phyloP scores from a whole-genome alignment of 2,329 filamentous ascomycete species.

The Epichloe gansuensis region DNA sequence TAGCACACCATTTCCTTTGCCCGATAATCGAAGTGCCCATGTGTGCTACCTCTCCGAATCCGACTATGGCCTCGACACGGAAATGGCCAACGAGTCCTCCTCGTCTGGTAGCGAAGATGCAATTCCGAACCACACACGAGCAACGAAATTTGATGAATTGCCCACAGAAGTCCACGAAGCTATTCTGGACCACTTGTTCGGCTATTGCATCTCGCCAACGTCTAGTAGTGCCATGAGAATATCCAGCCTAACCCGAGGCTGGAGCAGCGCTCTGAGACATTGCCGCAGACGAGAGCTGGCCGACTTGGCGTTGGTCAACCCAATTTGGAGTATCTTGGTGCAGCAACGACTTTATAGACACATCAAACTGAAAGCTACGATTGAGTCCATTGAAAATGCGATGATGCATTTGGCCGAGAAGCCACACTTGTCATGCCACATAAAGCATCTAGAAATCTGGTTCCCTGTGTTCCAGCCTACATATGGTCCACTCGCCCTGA shows the following conservation, averaged over 20 bases:
- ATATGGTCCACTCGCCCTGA: conserved; percentile 29
- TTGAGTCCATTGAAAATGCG: conserved; percentile 47
- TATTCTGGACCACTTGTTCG: conserved; percentile 60
- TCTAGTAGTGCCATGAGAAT: conserved; percentile 43
- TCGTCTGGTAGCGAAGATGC: conserved; percentile 11
- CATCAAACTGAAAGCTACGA: conserved; percentile 62
- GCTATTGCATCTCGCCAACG: conserved; percentile 50
- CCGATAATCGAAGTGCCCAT: conserved; percentile 30
- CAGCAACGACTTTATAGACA: conserved; percentile 64
- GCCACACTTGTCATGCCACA: conserved; percentile 47
- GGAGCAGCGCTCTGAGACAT: conserved; percentile 54
- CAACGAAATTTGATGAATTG: conserved; percentile 35
- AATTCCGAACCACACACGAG: conserved; percentile 9
- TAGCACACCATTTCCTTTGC: conserved; percentile 47
- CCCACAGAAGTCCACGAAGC: conserved; percentile 62
- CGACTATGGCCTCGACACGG: conserved; percentile 10
- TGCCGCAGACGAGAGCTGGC: conserved; percentile 56
- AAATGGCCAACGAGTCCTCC: conserved; percentile 5
- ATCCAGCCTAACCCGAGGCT: conserved; percentile 42
- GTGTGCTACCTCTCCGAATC: conserved; percentile 16
- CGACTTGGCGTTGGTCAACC: conserved; percentile 49
- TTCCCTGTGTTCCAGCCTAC: conserved; percentile 60
- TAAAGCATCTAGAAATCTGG: conserved; percentile 67
- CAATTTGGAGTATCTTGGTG: conserved; percentile 53
- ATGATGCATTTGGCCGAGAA: conserved; percentile 47